Evolutionary conservation across 73 alveolate genomes (phyloP).

Genomic region (Paramecium biaurelia): DNA sequence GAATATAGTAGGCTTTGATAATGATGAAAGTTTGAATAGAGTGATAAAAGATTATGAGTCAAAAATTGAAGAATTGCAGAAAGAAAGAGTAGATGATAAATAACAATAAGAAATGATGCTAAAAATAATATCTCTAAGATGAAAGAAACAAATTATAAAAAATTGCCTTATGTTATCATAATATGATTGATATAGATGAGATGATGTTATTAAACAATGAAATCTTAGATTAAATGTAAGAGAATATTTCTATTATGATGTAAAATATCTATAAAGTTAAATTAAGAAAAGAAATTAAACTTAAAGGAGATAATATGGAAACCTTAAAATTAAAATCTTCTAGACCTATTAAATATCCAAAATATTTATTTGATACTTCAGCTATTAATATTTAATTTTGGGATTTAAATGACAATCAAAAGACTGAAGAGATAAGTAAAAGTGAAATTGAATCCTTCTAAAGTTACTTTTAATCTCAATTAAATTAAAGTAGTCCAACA

Average conservation of each 20-base stretch:
- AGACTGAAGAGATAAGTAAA: not conserved
- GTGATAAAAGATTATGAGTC: constrained; percentile 64
- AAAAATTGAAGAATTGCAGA: constrained; percentile 64
- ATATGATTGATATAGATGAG: not conserved
- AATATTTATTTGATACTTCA: constrained; percentile 33
- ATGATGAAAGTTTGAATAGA: constrained; percentile 65
- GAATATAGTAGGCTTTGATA: constrained; percentile 65
- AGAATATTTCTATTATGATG: not conserved
- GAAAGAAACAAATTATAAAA: constrained; percentile 6
- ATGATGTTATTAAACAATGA: not conserved
- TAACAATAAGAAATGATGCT: constrained; percentile 5
- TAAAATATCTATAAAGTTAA: not conserved
- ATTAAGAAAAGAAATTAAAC: not conserved
- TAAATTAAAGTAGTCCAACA: constrained; percentile 1
- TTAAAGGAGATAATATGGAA: not conserved
- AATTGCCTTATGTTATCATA: not conserved
- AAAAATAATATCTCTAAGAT: not conserved
- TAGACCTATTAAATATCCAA: not conserved
- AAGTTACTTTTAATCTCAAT: not conserved
- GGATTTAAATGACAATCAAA: not conserved
- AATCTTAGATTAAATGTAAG: not conserved
- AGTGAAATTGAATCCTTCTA: constrained; percentile 41
- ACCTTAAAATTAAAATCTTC: not conserved
- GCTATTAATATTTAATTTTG: not conserved
- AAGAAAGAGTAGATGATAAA: constrained; percentile 54